phyloP scores from a whole-genome alignment of 202 grass and related monocot genomes.

The Bolboschoenoplectus hybrid region DNA sequence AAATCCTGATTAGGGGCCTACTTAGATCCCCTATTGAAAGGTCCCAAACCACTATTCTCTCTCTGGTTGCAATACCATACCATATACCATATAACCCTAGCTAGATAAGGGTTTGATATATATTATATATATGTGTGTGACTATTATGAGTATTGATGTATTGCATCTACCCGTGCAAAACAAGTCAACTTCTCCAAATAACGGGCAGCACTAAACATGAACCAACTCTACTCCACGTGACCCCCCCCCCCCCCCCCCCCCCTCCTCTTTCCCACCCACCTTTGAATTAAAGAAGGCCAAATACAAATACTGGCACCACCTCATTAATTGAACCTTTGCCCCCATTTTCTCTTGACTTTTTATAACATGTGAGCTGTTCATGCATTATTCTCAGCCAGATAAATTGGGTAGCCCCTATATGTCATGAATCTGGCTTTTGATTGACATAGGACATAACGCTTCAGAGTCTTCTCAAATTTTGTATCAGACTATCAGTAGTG shows the following conservation, averaged over 20 bases:
- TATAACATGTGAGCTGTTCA: not conserved
- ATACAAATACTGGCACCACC: not conserved
- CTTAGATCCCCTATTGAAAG: slow-evolving; percentile 14
- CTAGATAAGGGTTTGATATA: no score
- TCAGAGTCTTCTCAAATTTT: not conserved
- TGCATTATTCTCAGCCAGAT: slow-evolving; percentile 23
- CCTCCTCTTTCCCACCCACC: not conserved
- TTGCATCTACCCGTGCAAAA: not conserved
- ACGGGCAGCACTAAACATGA: slow-evolving; percentile 30
- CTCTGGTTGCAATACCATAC: not conserved
- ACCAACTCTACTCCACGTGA: not conserved
- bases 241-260: no score
- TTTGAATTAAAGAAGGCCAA: not conserved
- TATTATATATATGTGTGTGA: not conserved
- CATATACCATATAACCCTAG: not conserved
- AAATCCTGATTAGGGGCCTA: slow-evolving; percentile 35
- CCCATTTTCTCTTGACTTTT: slow-evolving; percentile 6
- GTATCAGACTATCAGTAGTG: not conserved
- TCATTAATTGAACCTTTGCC: slow-evolving; percentile 2
- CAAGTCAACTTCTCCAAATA: slow-evolving; percentile 34
- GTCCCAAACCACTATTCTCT: slow-evolving; percentile 26
- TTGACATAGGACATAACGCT: slow-evolving; percentile 24
- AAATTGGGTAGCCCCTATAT: not conserved
- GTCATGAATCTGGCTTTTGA: not conserved
- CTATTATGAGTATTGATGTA: slow-evolving; percentile 6